A percentile compares a stretch with the other conserved stretches of the same genome.
Conservation (phyloP, 352 stramenopile species). For the Globisporangium spinosum region DNA sequence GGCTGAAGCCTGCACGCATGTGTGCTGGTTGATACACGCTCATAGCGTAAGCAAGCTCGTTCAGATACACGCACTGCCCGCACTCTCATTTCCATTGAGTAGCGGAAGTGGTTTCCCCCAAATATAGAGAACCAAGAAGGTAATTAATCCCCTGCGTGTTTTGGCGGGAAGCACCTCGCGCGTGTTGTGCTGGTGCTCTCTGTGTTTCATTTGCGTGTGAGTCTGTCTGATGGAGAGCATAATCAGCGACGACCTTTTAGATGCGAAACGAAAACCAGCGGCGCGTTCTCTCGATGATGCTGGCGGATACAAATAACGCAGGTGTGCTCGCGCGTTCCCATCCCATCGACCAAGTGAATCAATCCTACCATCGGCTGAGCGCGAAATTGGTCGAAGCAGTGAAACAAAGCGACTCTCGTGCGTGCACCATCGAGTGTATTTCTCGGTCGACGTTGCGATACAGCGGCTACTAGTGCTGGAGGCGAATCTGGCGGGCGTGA, state of each 20-base stretch:
- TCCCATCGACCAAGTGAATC: not conserved
- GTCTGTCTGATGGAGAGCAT: not conserved
- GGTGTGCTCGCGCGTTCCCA: not conserved
- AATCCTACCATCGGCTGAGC: not conserved
- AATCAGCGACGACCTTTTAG: not conserved
- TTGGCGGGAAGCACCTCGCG: not conserved
- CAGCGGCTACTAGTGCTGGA: not conserved
- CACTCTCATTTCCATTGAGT: not conserved
- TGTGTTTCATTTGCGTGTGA: not conserved
- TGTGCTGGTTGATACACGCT: not conserved
- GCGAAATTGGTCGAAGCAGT: not conserved
- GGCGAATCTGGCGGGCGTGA: not conserved
- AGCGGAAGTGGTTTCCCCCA: not conserved
- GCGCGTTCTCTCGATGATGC: not conserved
- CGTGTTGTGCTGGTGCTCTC: not conserved
- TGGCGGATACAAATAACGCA: not conserved
- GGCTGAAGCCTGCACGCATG: not conserved
- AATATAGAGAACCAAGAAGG: not conserved
- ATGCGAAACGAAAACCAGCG: not conserved
- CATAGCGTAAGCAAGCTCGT: not conserved
- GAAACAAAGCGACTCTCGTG: not conserved
- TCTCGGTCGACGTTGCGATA: not conserved
- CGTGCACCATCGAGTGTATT: not conserved
- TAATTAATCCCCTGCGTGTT: not conserved
- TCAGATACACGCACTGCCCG: not conserved